Conservation (phyloP, 176 grass and related monocot species). For the barley (Hordeum vulgare) region DNA sequence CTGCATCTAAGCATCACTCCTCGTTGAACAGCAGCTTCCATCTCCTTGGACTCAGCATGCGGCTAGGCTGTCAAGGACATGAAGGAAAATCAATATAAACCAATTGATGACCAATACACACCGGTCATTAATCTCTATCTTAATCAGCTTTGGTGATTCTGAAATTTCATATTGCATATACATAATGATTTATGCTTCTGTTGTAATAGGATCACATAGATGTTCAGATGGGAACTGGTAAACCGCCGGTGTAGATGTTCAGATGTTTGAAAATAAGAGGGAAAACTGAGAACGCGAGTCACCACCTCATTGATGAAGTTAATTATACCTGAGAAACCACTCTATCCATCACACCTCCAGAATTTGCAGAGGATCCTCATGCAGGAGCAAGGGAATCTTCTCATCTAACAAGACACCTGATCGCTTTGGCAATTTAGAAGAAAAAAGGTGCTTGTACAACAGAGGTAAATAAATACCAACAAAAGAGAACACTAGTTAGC, state of each 20-base stretch:
- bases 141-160: too few relatives aligned
- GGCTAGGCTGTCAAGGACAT: constrained; percentile 53
- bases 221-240: too few relatives aligned
- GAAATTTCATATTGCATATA: too few relatives aligned
- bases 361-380: constrained; percentile 89
- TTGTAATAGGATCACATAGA: too few relatives aligned
- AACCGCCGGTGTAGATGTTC: too few relatives aligned
- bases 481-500: constrained; percentile 11
- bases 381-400: constrained; percentile 87
- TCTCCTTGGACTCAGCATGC: constrained; percentile 70
- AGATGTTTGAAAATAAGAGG: neutral
- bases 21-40: constrained; percentile 77
- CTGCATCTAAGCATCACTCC: constrained; percentile 68
- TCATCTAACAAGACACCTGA: constrained; percentile 90
- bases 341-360: constrained; percentile 95
- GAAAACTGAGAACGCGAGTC: neutral
- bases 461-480: constrained; percentile 68
- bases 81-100: neutral
- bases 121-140: too few relatives aligned
- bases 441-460: constrained; percentile 93
- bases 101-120: constrained; percentile 10
- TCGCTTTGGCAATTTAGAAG: constrained; percentile 78
- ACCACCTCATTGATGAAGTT: neutral
- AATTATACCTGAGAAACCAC: constrained; percentile 85
- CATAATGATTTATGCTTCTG: too few relatives aligned